These are phyloP conservation scores for Calonectria naviculata DNA, from an alignment of 2,329 filamentous ascomycete species.

Conservation along the genomic window DNA sequence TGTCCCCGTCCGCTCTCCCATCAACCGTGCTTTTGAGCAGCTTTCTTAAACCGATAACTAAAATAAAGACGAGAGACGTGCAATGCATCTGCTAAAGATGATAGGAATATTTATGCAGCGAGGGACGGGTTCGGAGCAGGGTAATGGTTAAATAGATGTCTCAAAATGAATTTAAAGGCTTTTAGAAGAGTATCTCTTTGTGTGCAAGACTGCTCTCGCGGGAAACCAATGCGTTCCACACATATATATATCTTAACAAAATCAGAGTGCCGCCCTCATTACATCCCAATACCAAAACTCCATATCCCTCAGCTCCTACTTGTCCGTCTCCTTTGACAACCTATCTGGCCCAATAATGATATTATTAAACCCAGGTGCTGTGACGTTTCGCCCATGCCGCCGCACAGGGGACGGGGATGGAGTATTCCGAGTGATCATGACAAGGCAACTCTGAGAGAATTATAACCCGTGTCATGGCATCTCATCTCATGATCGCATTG, in stretches of 20 bases:
- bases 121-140: slow-evolving; percentile 40
- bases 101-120: slow-evolving; percentile 38
- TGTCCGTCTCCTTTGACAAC: background rate
- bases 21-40: slow-evolving; percentile 99
- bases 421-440: slow-evolving; percentile 1
- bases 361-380: slow-evolving; percentile 10
- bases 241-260: background rate
- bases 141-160: slow-evolving; percentile 40
- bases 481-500: slow-evolving; percentile 22
- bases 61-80: slow-evolving; percentile 27
- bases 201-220: slow-evolving; percentile 9
- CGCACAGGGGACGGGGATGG: background rate
- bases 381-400: background rate
- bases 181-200: slow-evolving; percentile 32
- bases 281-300: slow-evolving; percentile 15
- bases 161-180: slow-evolving; percentile 40
- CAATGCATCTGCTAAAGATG: slow-evolving; percentile 24
- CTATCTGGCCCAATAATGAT: background rate
- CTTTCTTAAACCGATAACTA: slow-evolving; percentile 74
- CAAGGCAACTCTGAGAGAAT: background rate
- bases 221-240: background rate
- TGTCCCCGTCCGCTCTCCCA: slow-evolving; percentile 85
- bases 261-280: slow-evolving; percentile 11
- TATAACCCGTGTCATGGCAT: slow-evolving; percentile 28
- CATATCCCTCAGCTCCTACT: slow-evolving; percentile 6